Percentiles rank a stretch among this genome's conserved stretches.
Conservation (phyloP, 129 eudicot genomes). For the Apium graveolens region DNA sequence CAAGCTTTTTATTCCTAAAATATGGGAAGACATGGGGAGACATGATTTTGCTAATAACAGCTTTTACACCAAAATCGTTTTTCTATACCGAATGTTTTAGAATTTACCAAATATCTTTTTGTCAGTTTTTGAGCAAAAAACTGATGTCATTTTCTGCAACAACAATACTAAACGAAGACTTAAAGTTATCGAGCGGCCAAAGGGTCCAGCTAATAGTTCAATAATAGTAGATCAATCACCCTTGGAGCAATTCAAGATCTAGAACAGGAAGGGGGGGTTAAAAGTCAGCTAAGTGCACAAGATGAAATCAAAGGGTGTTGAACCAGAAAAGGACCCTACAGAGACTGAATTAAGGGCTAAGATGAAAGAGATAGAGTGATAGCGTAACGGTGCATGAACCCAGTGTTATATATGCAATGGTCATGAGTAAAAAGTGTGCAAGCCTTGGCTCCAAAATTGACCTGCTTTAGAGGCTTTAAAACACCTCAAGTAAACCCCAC, state of each 20-base stretch:
- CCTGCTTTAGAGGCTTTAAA: not conserved
- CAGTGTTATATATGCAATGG: conserved; percentile 1
- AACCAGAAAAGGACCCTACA: not conserved
- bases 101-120: no score
- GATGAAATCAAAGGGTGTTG: not conserved
- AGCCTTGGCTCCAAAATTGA: conserved; percentile 10
- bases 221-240: conserved; percentile 2
- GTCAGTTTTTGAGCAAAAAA: no score
- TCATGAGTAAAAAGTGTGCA: conserved; percentile 9
- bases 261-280: not conserved
- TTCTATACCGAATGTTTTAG: no score
- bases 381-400: conserved; percentile 17
- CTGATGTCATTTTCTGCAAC: no score
- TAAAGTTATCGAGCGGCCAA: conserved; percentile 4
- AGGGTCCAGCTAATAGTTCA: not conserved
- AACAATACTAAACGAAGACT: no score
- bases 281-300: not conserved
- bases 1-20: no score
- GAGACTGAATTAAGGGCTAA: not conserved
- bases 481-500: conserved; percentile 12
- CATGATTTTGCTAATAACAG: no score
- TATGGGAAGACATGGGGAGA: no score
- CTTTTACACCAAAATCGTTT: no score
- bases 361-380: not conserved
- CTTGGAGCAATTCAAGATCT: conserved; percentile 7